Percentiles rank a stretch among this genome's conserved stretches.
phyloP scores from a whole-genome alignment of 192 early-diverging fungal species.

The Linnemannia hyalina region DNA sequence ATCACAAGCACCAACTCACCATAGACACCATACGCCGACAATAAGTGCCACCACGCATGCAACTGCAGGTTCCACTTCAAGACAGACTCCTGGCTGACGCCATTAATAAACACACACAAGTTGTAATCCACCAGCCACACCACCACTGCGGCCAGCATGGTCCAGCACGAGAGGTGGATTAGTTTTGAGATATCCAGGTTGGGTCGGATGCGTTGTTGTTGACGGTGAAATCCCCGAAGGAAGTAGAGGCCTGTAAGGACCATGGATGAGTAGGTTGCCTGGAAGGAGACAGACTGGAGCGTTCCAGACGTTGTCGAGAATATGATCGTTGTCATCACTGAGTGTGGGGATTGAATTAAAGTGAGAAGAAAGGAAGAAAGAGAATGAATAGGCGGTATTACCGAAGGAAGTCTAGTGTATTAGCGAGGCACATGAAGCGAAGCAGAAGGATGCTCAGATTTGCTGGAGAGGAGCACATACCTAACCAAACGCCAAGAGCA shows the following conservation, averaged over 20 bases:
- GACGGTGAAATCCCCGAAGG: not conserved
- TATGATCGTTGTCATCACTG: not conserved
- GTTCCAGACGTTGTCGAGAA: constrained; percentile 21
- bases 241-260: not conserved
- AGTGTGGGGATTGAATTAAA: constrained; percentile 16
- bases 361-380: too few relatives aligned
- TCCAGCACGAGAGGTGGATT: not conserved
- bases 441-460: not conserved
- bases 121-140: constrained; percentile 26
- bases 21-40: constrained; percentile 63
- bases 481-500: constrained; percentile 60
- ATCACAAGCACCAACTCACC: constrained; percentile 63
- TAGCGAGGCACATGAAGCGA: not conserved
- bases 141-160: not conserved
- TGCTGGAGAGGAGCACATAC: not conserved
- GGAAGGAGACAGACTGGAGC: constrained; percentile 12
- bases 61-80: constrained; percentile 61
- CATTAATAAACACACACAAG: constrained; percentile 19
- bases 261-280: constrained; percentile 4
- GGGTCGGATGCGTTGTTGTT: constrained; percentile 5
- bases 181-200: constrained; percentile 1
- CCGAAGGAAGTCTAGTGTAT: not conserved
- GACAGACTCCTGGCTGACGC: constrained; percentile 15
- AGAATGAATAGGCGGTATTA: not conserved
- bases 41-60: constrained; percentile 71